Base-by-base conservation (phyloP, 2,329 filamentous ascomycete species). In the Zelopaecilomyces penicillatus region DNA sequence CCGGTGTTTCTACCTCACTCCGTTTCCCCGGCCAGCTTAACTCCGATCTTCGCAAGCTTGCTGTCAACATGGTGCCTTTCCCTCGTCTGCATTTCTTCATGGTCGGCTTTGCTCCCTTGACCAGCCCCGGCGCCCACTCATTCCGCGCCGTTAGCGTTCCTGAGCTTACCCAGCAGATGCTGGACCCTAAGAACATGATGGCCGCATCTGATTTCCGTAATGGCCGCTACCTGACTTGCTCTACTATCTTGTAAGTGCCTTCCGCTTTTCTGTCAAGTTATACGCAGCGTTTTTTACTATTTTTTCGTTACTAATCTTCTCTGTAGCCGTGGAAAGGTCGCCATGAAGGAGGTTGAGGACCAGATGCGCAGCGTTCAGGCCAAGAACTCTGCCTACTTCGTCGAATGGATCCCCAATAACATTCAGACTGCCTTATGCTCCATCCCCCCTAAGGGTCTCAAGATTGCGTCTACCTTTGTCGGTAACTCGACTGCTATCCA, bases 131-230 rank as follows among this genome's bases (percentile, higher is more conserved):
- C 61, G 85, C 90, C 57, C 73, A 93, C 78, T 87, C 87, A 59
- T 98, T 97, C 91, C 93, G 93, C 66, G 90, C 93, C 57, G 85
- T 97, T 70, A 89, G 85, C 63, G 93, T 97, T 51, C 91, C 91
- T 48, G 93, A 97, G 78, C 82, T 98, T 69, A 97, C 91, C 63
- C 93, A 97, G 79, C 93, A 98, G 74, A 97, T 98, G 89, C 96
- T 95, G 78, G 93, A 98, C 78, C 90, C 93, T 63, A 97, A 97
- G 88, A 98, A 98, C 85, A 98, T 97, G 91, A 97, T 98, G 93
- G 93, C 93, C 74, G 93, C 93, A 55, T 94, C 90, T 53, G 93
- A 98, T 78, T 97, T 97, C 88, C 88, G 93, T 64, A 97, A 97
- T 71, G 93, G 93, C 70, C 93, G 93, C 64, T 98, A 97, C 80